These are phyloP conservation scores for Arthrobotrys entomopaga DNA, from an alignment of 2,329 filamentous ascomycete species.

Conservation along the genomic window DNA sequence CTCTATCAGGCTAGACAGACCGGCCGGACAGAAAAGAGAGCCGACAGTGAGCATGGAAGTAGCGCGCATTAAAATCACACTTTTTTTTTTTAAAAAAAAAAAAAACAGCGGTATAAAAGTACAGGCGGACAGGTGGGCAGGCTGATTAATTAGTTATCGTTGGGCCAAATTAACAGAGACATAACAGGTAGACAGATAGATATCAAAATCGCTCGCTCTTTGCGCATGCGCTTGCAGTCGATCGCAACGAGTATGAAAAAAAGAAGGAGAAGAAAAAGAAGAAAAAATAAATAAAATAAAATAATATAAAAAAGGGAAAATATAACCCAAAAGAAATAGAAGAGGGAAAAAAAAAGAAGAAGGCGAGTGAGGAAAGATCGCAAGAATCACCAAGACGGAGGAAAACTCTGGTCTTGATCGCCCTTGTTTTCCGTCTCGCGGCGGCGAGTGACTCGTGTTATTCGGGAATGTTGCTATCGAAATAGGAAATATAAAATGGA, in stretches of 20 bases:
- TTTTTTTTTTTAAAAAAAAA: too few relatives aligned
- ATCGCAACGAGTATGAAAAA: background rate
- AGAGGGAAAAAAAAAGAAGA: background rate
- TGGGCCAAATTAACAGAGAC: too few relatives aligned
- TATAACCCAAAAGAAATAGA: slow-evolving; percentile 16
- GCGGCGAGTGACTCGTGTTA: too few relatives aligned
- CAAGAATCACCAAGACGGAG: background rate
- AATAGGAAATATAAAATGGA: slow-evolving; percentile 10
- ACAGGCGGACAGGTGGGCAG: too few relatives aligned
- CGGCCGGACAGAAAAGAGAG: slow-evolving; percentile 1
- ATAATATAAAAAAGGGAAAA: slow-evolving; percentile 1
- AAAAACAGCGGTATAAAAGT: too few relatives aligned
- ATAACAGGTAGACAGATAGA: background rate
- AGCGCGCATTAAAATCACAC: too few relatives aligned
- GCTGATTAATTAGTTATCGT: too few relatives aligned
- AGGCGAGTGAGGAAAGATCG: background rate
- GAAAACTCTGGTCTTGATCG: too few relatives aligned
- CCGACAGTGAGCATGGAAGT: slow-evolving; percentile 4
- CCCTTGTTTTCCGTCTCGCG: too few relatives aligned
- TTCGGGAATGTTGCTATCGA: background rate
- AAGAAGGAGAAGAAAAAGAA: slow-evolving; percentile 13
- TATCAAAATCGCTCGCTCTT: slow-evolving; percentile 25
- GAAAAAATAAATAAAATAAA: slow-evolving; percentile 14
- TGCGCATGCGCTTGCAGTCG: too few relatives aligned
- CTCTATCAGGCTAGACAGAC: slow-evolving; percentile 26